Base-by-base conservation (phyloP, 1,284 basidiomycete genomes). In the Tilletia caries region DNA sequence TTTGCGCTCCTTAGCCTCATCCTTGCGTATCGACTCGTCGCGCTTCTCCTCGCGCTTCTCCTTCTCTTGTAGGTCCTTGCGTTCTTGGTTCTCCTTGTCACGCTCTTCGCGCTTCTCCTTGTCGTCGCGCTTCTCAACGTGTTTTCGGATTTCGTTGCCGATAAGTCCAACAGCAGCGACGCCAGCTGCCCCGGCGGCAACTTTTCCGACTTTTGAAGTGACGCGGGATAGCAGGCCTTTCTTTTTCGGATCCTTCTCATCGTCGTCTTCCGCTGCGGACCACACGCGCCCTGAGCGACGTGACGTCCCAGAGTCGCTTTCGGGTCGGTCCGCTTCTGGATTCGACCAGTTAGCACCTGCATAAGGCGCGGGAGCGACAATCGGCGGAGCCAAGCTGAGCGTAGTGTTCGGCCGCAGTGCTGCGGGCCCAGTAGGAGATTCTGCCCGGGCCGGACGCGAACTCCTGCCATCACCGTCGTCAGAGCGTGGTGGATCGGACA, bases 21-120 rank as follows among this genome's bases (percentile, higher is more conserved):
- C 50, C 0, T 70, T 71, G n/a, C 77, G 73, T 43, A 75, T 75
- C 70, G 69, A 69, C 6, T 32, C 68, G 52, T 77, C 76, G 72
- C 76, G 73, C 62, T 70, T 44, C n/a, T 79, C 75, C 73, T 62
- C 32, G 10, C 58, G 58, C 32, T 62, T 62, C 33, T 62, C 32
- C 10, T 23, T 13, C 18, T 62, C 58, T 33, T 33, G 15, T 33
- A 33, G 6, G 58, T 33, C 58, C 32, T 62, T 62, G 3, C 58
- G 58, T 13, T 29, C 58, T 29, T 62, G 32, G 10, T 62, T 62
- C n/a, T 62, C 58, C 13, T 23, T 12, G n/a, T 62, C 58, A 29
- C 15, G 27, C 29, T 62, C 58, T 20, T 62, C 58, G 12, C 58
- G 27, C 29, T 62, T 33, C 58, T 62, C 32, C 58, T 62, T 62